Conservation (phyloP, 805 yeast genomes). For the Middelhovenomyces tepae region DNA sequence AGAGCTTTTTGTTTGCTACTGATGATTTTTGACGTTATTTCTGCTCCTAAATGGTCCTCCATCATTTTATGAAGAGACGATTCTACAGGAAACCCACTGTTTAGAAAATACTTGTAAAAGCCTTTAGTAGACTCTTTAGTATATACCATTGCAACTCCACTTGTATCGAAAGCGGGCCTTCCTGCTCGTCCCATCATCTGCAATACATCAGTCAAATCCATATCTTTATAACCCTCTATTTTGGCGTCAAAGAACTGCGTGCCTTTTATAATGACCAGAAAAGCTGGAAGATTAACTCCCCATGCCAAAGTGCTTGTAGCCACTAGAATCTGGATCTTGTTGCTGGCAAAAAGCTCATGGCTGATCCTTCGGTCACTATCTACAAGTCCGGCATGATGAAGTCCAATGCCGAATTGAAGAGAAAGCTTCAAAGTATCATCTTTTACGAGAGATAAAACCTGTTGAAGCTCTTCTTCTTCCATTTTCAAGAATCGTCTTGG, state of each 20-base stretch:
- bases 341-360: constrained; percentile 61
- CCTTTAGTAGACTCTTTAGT: constrained; percentile 68
- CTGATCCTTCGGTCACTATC: constrained; percentile 63
- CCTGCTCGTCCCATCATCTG: constrained; percentile 88
- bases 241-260: constrained; percentile 54
- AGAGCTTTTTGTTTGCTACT: constrained; percentile 57
- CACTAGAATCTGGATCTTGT: constrained; percentile 60
- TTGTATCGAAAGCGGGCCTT: constrained; percentile 70
- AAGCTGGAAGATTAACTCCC: constrained; percentile 82
- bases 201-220: constrained; percentile 73
- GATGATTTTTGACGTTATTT: constrained; percentile 62
- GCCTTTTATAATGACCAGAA: constrained; percentile 69
- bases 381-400: constrained; percentile 76
- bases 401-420: constrained; percentile 70
- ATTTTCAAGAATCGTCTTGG: constrained; percentile 63
- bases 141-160: constrained; percentile 68
- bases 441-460: constrained; percentile 45
- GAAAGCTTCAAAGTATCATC: constrained; percentile 76
- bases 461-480: constrained; percentile 54
- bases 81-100: constrained; percentile 77
- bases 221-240: constrained; percentile 61
- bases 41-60: constrained; percentile 76
- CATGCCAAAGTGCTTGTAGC: constrained; percentile 82
- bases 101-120: constrained; percentile 69
- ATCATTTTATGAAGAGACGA: constrained; percentile 69